Evolutionary conservation across 179 eudicot species (phyloP), one percentile per base, ranked within the genome.

Genomic region (Amaranthus tricolor): DNA sequence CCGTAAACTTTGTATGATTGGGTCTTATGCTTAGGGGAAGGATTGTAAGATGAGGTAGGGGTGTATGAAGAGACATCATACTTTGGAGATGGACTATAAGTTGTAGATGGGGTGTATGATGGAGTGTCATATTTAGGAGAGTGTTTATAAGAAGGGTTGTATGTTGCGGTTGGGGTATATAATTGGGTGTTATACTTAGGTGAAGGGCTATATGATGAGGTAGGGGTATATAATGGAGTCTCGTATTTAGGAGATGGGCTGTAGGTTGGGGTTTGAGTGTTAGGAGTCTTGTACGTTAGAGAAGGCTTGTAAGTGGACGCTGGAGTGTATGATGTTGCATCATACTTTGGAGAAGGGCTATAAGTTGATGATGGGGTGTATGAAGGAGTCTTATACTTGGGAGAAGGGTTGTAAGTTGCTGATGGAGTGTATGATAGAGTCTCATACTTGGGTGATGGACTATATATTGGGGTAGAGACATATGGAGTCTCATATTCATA

Each of bases 171-270:
- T 31, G 40, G 40, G 40, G 40, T 31, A 31, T 31, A 31, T 31
- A 4, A 31, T 31, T 31, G 40, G 40, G 40, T 31, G 40, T 31
- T 31, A 31, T 31, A 31, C 40, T 31, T 31, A 4, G 40, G 2
- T 31, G 40, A 31, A 31, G 40, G 40, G 40, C 40, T 31, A 31
- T 31, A 31, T 2, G 40, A 31, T 31, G 40, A 31, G 40, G 40
- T 31, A 31, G 40, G 40, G 40, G 40, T 31, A 31, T 31, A 31
- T 31, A 2, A 1, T 2, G 68, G 67, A 9, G 13, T 44, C 47
- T 73, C 48, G 24, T 61, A 61, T 21, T 17, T 43, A 13, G 68
- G 76, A 7, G 68, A 60, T 62, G 76, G 68, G 15, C 68, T 73
- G 56, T 61, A 61, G 0, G 24, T 11, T 61, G 24, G 40, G 3